A percentile compares a stretch with the other conserved stretches of the same genome.
Evolutionary conservation across 164 flowering plant genomes (phyloP).

Genomic region (Echeveria elegans): DNA sequence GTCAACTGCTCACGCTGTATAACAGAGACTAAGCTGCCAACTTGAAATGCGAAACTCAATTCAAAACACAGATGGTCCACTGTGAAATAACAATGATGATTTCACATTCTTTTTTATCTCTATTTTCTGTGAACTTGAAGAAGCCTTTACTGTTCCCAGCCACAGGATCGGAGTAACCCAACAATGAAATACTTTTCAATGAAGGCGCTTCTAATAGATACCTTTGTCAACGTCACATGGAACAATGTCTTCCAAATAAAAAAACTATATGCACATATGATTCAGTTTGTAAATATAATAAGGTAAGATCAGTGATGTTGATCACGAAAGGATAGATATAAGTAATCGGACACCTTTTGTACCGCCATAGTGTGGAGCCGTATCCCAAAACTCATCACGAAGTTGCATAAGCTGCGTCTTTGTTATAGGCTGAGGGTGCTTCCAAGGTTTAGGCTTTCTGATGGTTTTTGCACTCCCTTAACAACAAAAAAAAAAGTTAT

Average conservation of each 20-base stretch:
- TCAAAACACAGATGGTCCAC: background rate
- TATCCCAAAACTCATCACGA: slow-evolving; percentile 97
- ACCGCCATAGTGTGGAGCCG: slow-evolving; percentile 95
- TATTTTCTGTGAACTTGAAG: background rate
- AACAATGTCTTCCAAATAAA: background rate
- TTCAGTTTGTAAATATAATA: background rate
- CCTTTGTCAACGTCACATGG: background rate
- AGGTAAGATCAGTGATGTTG: background rate
- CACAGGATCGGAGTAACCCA: background rate
- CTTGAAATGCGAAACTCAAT: background rate
- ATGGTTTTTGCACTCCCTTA: slow-evolving; percentile 50
- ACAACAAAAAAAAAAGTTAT: background rate
- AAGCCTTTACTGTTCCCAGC: background rate
- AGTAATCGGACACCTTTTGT: slow-evolving; percentile 23
- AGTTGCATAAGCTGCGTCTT: slow-evolving; percentile 62
- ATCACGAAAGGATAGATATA: background rate
- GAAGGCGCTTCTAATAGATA: background rate
- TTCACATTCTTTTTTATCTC: background rate
- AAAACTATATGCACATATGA: background rate
- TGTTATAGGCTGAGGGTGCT: slow-evolving; percentile 70
- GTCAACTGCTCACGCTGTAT: background rate
- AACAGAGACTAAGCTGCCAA: background rate
- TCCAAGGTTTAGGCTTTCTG: slow-evolving; percentile 87
- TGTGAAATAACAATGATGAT: background rate
- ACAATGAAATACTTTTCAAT: background rate